These are phyloP conservation scores for Venturia carpophila DNA, from an alignment of 2,329 filamentous ascomycete genomes.

Conservation along the genomic window DNA sequence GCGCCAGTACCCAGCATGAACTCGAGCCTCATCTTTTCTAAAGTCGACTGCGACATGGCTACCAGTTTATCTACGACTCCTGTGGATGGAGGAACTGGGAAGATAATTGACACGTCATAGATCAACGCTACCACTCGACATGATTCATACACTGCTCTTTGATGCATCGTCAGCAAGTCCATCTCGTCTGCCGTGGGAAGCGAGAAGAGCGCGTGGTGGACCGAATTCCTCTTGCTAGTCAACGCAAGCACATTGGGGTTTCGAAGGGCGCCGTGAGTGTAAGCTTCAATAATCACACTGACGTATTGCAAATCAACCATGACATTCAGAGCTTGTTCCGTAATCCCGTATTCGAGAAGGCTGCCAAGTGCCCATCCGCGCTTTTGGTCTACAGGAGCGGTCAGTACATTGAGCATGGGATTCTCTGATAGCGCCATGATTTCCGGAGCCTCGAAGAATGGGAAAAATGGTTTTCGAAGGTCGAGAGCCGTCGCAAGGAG, in stretches of 20 bases:
- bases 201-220: slow-evolving; percentile 6
- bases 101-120: slow-evolving; percentile 6
- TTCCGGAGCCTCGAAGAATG: neutral
- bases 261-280: neutral
- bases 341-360: neutral
- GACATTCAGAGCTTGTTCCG: neutral
- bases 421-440: slow-evolving; percentile 1
- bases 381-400: neutral
- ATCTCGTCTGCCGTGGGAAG: neutral
- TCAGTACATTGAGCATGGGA: slow-evolving; percentile 5
- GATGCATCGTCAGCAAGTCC: slow-evolving; percentile 3
- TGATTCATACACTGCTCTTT: slow-evolving; percentile 12
- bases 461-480: neutral
- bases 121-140: slow-evolving; percentile 9
- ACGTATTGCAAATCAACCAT: slow-evolving; percentile 8
- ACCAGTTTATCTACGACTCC: neutral
- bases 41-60: neutral
- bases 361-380: neutral
- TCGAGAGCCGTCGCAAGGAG: neutral
- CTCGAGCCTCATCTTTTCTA: neutral
- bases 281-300: slow-evolving; percentile 14
- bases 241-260: slow-evolving; percentile 8
- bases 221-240: neutral
- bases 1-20: neutral
- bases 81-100: slow-evolving; percentile 7